Evolutionary conservation across 2,329 filamentous ascomycete genomes (phyloP), one percentile per base, ranked within the genome.

Genomic region (Rhynchosporium secalis): DNA sequence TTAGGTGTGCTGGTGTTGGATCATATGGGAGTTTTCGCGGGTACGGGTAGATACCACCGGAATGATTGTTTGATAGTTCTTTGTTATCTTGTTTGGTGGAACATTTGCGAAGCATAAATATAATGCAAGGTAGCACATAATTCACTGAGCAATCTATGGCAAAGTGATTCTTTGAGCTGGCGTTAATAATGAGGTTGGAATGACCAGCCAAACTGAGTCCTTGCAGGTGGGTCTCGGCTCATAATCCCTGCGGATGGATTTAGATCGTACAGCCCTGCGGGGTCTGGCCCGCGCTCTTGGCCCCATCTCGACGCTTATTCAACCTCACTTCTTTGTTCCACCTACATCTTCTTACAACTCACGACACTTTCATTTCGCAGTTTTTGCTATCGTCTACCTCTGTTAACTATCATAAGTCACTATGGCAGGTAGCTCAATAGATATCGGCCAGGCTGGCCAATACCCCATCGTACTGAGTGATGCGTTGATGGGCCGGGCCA

Each of bases 381-480:
- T 45, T 7, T 10, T 12, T 56, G 13, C 54, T 56, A 20, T 40
- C 26, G 20, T 7, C 40, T 20, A n/a, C 38, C 8, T 26, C 9
- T 56, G 15, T 31, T 29, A 45, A 9, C 6, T 33, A 54, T 7
- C 38, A 64, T 58, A 52, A 36, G n/a, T 56, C 12, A 36, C 56
- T 28, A 68, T 67, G 62, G 62, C 67, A 52, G 63, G 67, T 41
- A 58, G 51, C n/a, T 60, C 67, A 56, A 79, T 87, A 62, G 84
- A 88, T 74, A 83, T 85, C 64, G 86, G 84, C 60, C 82, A 84
- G 74, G 77, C 79, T 62, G 84, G 80, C 62, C 84, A 85, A 71
- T 88, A 87, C 70, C 85, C 84, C 56, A 81, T 88, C 61, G 80
- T 88, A 52, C 78, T 88, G 49, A 86, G 86, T 72, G 85, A 88